Evolutionary conservation across 2,329 filamentous ascomycete species (phyloP).

Genomic region (Aspergillus felis): DNA sequence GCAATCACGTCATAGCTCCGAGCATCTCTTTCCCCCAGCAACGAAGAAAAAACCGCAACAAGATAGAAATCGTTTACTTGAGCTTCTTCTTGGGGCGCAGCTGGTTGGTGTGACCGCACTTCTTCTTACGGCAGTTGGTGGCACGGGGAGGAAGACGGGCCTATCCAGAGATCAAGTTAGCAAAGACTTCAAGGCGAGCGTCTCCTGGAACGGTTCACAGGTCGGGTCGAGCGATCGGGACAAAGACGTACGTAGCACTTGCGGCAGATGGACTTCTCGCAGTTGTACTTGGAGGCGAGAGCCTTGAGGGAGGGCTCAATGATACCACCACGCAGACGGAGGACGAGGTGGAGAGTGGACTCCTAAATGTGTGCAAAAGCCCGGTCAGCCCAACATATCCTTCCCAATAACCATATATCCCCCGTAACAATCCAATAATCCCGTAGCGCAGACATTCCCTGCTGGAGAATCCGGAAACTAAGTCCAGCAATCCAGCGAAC

Average conservation of each 20-base stretch:
- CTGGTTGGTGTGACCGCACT: slow-evolving; percentile 99
- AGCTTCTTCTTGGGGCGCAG: slow-evolving; percentile 99
- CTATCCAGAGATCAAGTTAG: slow-evolving; percentile 26
- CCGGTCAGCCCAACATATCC: slow-evolving; percentile 30
- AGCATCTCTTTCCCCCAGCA: slow-evolving; percentile 29
- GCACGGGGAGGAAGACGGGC: slow-evolving; percentile 92
- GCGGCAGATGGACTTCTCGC: slow-evolving; percentile 99
- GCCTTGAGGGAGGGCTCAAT: slow-evolving; percentile 99
- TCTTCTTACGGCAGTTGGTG: slow-evolving; percentile 99
- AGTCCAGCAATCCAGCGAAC: not conserved
- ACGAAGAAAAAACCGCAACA: slow-evolving; percentile 48
- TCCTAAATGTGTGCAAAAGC: slow-evolving; percentile 55
- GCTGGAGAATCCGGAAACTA: not conserved
- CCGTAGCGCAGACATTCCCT: not conserved
- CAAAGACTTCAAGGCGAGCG: not conserved
- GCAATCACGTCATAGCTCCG: slow-evolving; percentile 32
- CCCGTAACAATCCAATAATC: not conserved
- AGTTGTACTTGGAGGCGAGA: slow-evolving; percentile 99
- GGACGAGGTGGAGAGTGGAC: slow-evolving; percentile 96
- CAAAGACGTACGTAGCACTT: slow-evolving; percentile 89
- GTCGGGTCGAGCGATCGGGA: not conserved
- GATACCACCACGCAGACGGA: slow-evolving; percentile 98
- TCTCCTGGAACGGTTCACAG: not conserved
- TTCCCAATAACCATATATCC: not conserved
- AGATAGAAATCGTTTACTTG: slow-evolving; percentile 59